Base-by-base conservation (phyloP, 495 filamentous ascomycete genomes). In the Melanomma pulvis-pyrius region DNA sequence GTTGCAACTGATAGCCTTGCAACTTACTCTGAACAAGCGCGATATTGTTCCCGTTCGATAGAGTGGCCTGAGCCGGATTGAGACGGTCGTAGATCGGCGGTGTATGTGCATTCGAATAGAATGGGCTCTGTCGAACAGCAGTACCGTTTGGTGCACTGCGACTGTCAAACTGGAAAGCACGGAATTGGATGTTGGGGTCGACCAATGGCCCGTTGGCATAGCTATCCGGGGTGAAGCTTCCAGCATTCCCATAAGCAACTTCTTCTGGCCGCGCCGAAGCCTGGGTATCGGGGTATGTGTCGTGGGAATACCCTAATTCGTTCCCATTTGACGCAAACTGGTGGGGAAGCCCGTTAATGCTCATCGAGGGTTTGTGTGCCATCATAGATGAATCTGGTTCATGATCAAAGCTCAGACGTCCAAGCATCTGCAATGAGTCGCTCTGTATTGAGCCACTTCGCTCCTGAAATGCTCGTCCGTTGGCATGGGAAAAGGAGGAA, bases 1-100 rank as follows among this genome's bases (percentile, higher is more conserved):
- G 70, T 54, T 70, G 71, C 15, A 67, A 60, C 55, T 80, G 76
- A 51, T 84, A 79, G 12, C 76, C 78, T 15, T 81, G 78, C 19
- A 87, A 64, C 55, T 80, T 81, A n/a, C 77, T 78, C 51, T 86
- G 81, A 17, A 85, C 67, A 5, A 76, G 60, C 0, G 75, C 75
- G 12, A 76, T 68, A 60, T 84, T 80, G 26, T 82, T 80, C 22
- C 73, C 78, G 2, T 81, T 77, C n/a, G 76, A 64, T 7, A 71
- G 53, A 25, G 82, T 80, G 28, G 65, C 65, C 15, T 68, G 62
- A 21, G 68, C 71, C 11, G 71, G 71, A 51, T 73, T 66, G 9
- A 71, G 59, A 36, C 69, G 71, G 46, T 74, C 71, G 32, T 54
- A 65, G 2, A 70, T 66, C 9, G 78, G 76, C 24, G 79, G 80